Evolutionary conservation across 202 grass and related monocot genomes (phyloP).

Genomic region (Hordeum pubiflorum): DNA sequence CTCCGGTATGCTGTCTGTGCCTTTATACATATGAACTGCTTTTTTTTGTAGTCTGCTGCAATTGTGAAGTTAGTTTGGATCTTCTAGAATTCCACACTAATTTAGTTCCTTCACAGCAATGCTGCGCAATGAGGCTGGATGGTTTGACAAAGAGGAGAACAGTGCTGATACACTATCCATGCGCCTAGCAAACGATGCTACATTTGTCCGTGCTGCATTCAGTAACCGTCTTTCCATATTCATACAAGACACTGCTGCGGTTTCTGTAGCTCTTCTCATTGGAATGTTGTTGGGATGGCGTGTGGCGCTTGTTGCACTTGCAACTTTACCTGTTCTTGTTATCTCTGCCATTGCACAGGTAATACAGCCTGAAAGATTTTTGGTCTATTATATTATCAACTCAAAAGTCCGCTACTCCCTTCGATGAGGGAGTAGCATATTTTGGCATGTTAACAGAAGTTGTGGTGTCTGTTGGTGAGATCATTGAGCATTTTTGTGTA

Average conservation of each 20-base stretch:
- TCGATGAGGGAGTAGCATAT: not conserved
- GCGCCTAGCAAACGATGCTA: slow-evolving; percentile 95
- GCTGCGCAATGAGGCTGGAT: slow-evolving; percentile 86
- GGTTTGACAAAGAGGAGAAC: slow-evolving; percentile 98
- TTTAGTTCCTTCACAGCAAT: slow-evolving; percentile 59
- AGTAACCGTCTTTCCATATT: slow-evolving; percentile 98
- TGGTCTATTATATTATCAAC: not conserved
- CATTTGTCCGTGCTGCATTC: slow-evolving; percentile 90
- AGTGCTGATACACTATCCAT: slow-evolving; percentile 86
- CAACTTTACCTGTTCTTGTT: slow-evolving; percentile 82
- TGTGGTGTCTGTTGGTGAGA: not conserved
- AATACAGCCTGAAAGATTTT: slow-evolving; percentile 10
- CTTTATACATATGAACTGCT: not conserved
- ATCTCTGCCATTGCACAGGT: slow-evolving; percentile 97
- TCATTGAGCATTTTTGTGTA: not conserved
- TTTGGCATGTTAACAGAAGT: slow-evolving; percentile 13
- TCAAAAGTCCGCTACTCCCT: not conserved
- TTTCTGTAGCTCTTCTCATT: slow-evolving; percentile 82
- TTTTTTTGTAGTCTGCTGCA: not conserved
- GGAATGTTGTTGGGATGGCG: slow-evolving; percentile 85
- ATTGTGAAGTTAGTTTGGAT: slow-evolving; percentile 2
- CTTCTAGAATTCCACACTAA: not conserved
- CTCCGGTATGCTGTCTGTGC: slow-evolving; percentile 55
- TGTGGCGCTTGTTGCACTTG: slow-evolving; percentile 88
- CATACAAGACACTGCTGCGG: slow-evolving; percentile 83